Percentiles rank a stretch among this genome's conserved stretches.
These are phyloP conservation scores for Penicillium sp. DNA, from an alignment of 2,329 filamentous ascomycete species.

Conservation along the genomic window DNA sequence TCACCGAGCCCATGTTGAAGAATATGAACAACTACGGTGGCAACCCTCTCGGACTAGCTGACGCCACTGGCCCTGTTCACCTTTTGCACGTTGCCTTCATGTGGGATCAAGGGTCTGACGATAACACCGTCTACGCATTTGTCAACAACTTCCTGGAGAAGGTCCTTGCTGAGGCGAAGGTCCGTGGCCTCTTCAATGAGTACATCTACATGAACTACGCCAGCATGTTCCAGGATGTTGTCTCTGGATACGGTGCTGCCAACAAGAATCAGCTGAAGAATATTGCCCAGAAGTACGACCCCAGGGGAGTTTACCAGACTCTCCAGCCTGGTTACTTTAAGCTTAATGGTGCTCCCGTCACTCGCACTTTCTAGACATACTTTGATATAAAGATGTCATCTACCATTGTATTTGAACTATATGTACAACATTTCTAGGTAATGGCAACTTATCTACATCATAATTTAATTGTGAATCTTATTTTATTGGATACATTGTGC, in stretches of 20 bases:
- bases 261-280: constrained; percentile 34
- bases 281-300: constrained; percentile 43
- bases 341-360: constrained; percentile 24
- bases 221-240: constrained; percentile 42
- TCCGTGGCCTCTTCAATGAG: constrained; percentile 26
- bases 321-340: constrained; percentile 48
- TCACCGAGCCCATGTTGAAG: constrained; percentile 31
- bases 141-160: constrained; percentile 27
- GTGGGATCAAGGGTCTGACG: constrained; percentile 35
- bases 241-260: constrained; percentile 42
- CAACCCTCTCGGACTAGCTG: constrained; percentile 37
- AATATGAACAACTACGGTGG: constrained; percentile 33
- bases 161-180: constrained; percentile 30
- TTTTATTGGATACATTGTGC: neutral
- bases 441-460: neutral
- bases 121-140: constrained; percentile 26
- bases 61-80: constrained; percentile 21
- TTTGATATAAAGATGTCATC: neutral
- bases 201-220: constrained; percentile 53
- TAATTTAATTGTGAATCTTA: neutral
- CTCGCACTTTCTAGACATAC: neutral
- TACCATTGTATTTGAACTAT: neutral
- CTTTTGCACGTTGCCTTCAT: constrained; percentile 30
- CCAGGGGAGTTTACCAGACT: constrained; percentile 40
- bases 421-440: neutral